Base-by-base conservation (phyloP, 257 asterid genomes). In the Nemophila menziesii region DNA sequence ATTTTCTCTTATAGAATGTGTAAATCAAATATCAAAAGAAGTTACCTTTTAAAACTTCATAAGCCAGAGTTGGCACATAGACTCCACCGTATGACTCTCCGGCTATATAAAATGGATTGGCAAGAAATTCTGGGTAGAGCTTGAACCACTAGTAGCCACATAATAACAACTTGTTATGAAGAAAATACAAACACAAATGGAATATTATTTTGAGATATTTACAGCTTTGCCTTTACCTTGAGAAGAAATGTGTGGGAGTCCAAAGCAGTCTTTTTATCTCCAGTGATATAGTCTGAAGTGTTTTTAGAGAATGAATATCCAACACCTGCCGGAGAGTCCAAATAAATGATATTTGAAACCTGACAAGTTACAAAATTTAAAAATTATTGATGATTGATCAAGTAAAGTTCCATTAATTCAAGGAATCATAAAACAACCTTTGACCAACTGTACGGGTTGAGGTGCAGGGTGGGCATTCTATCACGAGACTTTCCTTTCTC, bases 31-130 rank as follows among this genome's bases (percentile, higher is more conserved):
- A 52, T 33, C 52, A 55, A 60, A n/a, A n/a, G 15, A 40, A 41
- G 3, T 41, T 70, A 89, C 98, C 98, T 44, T 72, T 57, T 50
- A 57, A 92, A 38, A 84, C 87, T 78, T 78, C 94, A 57, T 61
- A 70, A 48, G 94, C 61, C 77, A 89, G 72, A 45, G 98, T 89
- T 26, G 98, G 98, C 54, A 84, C 87, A 53, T 89, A 89, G 20
- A 89, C 46, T 61, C 98, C 98, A 45, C 94, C 98, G 55, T 89
- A 89, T 8, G 98, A 89, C 57, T 84, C 98, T 61, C 98, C 98
- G 11, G 81, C 11, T 60, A 89, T 84, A 50, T 43, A 89, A 45
- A 89, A 84, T 12, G 93, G 85, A 48, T 89, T 84, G 37, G 67
- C 57, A 33, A 64, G 73, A 65, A 64, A 89, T 64, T 84, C 96